Conservation (phyloP, 352 stramenopile species). For the Globisporangium paroecandrum region DNA sequence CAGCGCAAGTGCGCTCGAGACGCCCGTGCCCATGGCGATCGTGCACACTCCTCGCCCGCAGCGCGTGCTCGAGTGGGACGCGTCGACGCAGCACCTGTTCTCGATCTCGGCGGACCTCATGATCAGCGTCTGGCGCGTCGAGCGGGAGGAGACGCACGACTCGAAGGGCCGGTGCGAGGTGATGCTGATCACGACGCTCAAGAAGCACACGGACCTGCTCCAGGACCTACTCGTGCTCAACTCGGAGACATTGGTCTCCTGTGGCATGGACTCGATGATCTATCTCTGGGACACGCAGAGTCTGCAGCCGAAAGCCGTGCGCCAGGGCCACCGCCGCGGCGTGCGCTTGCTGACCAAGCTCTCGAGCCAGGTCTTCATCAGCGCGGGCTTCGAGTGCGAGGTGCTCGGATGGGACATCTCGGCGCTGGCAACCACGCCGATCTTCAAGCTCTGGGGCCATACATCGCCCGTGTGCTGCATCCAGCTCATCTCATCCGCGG, state of each 20-base stretch:
- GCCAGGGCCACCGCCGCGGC: slow-evolving; percentile 57
- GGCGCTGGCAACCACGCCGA: slow-evolving; percentile 44
- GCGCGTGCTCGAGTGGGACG: slow-evolving; percentile 70
- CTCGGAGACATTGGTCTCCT: slow-evolving; percentile 59
- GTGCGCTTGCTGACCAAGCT: slow-evolving; percentile 62
- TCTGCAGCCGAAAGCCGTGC: slow-evolving; percentile 40
- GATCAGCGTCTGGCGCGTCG: slow-evolving; percentile 64
- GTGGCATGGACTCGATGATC: slow-evolving; percentile 76
- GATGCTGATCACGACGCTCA: slow-evolving; percentile 46
- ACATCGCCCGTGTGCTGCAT: slow-evolving; percentile 64
- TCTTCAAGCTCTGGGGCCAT: slow-evolving; percentile 72
- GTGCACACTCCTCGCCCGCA: slow-evolving; percentile 65
- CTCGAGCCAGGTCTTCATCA: slow-evolving; percentile 68
- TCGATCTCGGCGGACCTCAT: slow-evolving; percentile 70
- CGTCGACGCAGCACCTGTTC: slow-evolving; percentile 47
- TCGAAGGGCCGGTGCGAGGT: slow-evolving; percentile 49
- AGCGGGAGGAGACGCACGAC: slow-evolving; percentile 32
- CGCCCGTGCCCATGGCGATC: slow-evolving; percentile 52
- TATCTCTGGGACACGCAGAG: slow-evolving; percentile 64
- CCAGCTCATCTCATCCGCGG: slow-evolving; percentile 47
- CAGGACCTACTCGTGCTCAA: slow-evolving; percentile 78
- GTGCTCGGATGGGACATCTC: slow-evolving; percentile 76
- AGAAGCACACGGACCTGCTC: slow-evolving; percentile 66
- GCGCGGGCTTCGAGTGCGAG: slow-evolving; percentile 70
- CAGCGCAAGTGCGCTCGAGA: slow-evolving; percentile 62